Evolutionary conservation across 192 early-diverging fungal species (phyloP).

Genomic region (Entomortierella parvispora): DNA sequence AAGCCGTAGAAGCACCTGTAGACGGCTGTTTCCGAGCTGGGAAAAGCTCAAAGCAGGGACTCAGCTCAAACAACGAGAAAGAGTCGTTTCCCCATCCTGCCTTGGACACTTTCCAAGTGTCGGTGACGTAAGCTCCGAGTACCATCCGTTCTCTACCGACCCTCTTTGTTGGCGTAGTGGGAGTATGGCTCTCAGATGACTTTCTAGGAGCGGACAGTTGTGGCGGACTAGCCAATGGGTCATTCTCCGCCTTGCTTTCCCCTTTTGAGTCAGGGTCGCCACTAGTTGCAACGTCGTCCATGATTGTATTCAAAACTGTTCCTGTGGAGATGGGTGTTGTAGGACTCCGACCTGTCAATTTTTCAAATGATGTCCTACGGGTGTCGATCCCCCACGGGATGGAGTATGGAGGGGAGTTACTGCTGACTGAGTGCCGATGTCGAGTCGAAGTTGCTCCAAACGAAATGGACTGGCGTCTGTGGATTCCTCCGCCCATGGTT

Average conservation of each 20-base stretch:
- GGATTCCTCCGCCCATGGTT: neutral
- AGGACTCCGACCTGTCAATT: constrained; percentile 7
- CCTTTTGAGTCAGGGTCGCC: neutral
- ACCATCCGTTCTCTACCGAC: constrained; percentile 37
- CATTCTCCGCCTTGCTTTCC: neutral
- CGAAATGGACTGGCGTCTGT: constrained; percentile 29
- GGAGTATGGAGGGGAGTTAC: constrained; percentile 22
- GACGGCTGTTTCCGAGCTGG: constrained; percentile 30
- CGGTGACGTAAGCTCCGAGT: constrained; percentile 59
- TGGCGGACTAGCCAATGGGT: neutral
- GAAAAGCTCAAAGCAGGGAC: constrained; percentile 55
- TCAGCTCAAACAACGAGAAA: constrained; percentile 61
- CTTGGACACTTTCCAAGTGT: constrained; percentile 63
- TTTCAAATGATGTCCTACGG: constrained; percentile 15
- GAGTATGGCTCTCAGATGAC: neutral
- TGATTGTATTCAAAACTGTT: constrained; percentile 18
- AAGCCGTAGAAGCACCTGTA: constrained; percentile 43
- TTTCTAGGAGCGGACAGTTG: neutral
- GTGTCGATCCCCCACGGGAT: constrained; percentile 9
- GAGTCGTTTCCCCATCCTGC: constrained; percentile 58
- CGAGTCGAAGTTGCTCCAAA: constrained; percentile 14
- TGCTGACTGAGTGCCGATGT: constrained; percentile 17
- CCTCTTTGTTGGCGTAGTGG: neutral
- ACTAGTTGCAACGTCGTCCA: constrained; percentile 7
- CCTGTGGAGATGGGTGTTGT: constrained; percentile 12